Evolutionary conservation across 768 basidiomycete species (phyloP).

Genomic region (Crassisporium funariophilum): DNA sequence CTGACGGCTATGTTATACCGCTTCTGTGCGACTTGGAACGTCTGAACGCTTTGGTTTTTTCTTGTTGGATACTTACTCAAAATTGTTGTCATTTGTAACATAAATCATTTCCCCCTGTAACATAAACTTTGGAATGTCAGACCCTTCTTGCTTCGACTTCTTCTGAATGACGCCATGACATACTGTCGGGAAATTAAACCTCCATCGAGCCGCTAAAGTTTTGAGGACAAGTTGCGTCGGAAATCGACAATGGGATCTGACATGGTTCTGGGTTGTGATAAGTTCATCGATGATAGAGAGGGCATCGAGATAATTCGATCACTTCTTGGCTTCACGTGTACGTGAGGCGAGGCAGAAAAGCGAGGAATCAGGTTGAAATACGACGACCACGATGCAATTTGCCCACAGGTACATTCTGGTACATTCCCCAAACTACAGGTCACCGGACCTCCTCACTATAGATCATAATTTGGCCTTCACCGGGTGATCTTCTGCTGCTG

Average conservation of each 20-base stretch:
- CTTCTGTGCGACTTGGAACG: slow-evolving; percentile 61
- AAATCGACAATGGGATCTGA: slow-evolving; percentile 4
- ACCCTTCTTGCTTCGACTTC: slow-evolving; percentile 13
- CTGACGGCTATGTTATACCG: slow-evolving; percentile 87
- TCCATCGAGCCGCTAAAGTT: slow-evolving; percentile 24
- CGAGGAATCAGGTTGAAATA: slow-evolving; percentile 32
- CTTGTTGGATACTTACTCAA: slow-evolving; percentile 10
- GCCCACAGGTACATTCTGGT: slow-evolving; percentile 31
- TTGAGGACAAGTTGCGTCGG: slow-evolving; percentile 15
- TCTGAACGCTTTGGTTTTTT: slow-evolving; percentile 31
- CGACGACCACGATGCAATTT: slow-evolving; percentile 41
- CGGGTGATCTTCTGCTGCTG: slow-evolving; percentile 41
- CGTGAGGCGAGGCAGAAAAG: slow-evolving; percentile 32
- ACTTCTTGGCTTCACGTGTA: slow-evolving; percentile 37
- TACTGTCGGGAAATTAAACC: slow-evolving; percentile 1
- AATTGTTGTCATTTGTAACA: slow-evolving; percentile 17
- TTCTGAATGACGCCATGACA: slow-evolving; percentile 23
- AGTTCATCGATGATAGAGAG: slow-evolving; percentile 28
- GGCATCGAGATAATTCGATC: slow-evolving; percentile 26
- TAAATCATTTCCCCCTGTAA: slow-evolving; percentile 21
- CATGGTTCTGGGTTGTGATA: slow-evolving; percentile 11
- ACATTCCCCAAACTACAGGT: slow-evolving; percentile 29
- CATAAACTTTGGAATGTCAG: slow-evolving; percentile 19
- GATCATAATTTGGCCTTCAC: slow-evolving; percentile 65
- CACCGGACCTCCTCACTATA: slow-evolving; percentile 38